A percentile compares a stretch with the other conserved stretches of the same genome.
phyloP scores from a whole-genome alignment of 2,329 filamentous ascomycete species.

The Dactylellina drechsleri region DNA sequence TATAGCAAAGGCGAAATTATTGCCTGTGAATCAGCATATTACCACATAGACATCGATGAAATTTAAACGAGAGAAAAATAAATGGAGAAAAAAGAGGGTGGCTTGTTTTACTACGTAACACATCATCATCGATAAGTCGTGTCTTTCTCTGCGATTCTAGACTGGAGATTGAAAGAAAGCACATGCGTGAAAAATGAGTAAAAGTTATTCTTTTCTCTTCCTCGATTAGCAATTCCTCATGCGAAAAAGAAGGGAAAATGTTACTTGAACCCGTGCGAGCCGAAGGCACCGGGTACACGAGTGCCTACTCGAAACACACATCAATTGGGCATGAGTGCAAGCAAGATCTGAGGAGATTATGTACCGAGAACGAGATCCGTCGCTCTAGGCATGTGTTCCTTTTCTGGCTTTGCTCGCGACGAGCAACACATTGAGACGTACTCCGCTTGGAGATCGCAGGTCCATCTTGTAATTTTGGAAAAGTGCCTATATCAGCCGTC shows the following conservation, averaged over 20 bases:
- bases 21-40: conserved; percentile 44
- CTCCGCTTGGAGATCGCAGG: conserved; percentile 27
- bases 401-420: conserved; percentile 26
- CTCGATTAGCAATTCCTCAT: conserved; percentile 25
- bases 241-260: background rate
- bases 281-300: conserved; percentile 16
- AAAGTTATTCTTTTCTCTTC: too few relatives aligned
- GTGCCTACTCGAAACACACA: background rate
- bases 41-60: conserved; percentile 33
- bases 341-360: conserved; percentile 45
- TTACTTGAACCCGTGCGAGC: conserved; percentile 11
- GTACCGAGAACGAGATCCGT: conserved; percentile 51
- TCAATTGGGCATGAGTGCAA: background rate
- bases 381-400: conserved; percentile 34
- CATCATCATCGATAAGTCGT: background rate
- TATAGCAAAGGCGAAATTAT: conserved; percentile 45
- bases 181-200: conserved; percentile 9
- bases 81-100: conserved; percentile 2
- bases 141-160: background rate
- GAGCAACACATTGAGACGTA: conserved; percentile 51
- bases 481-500: conserved; percentile 34
- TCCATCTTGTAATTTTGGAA: conserved; percentile 20
- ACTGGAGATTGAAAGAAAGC: conserved; percentile 15
- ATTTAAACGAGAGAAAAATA: background rate
- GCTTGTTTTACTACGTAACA: conserved; percentile 6